Evolutionary conservation across 73 alveolate species (phyloP), one percentile per base, ranked within the genome.

Genomic region (Breviolum minutum): DNA sequence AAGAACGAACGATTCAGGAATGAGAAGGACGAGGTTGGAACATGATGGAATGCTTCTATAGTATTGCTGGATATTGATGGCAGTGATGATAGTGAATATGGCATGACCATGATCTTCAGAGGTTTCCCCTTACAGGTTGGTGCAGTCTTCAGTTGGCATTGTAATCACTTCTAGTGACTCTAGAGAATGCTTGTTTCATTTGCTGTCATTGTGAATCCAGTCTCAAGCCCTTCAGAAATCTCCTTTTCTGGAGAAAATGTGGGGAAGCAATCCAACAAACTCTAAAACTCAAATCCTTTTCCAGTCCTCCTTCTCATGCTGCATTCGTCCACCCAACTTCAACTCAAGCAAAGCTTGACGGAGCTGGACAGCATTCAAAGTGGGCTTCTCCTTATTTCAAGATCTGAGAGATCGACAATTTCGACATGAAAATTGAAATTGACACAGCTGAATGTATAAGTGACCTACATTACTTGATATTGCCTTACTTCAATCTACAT

Each of bases 271-370:
- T 13, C 12, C 12, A 48, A 74, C 84, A 74, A 40, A 6, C 7
- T 24, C 27, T 69, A 19, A 24, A 16, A 69, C 26, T 24, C 19
- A 69, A 24, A 69, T 69, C 29, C 29, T 14, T 74, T 60, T 11
- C 68, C 63, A 24, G 64, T 29, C 96, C 96, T 89, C 96, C 96
- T 89, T 89, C 96, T 89, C 96, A 27, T 89, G 96, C 61, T 8
- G 20, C 69, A 69, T 74, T 20, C 96, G 96, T 13, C 96, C 96
- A 30, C 62, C 71, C 96, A 89, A 62, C 32, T 77, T 77, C 24
- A 89, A 61, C 79, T 89, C 96, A 9, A 71, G 27, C 71, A 89
- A 69, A 19, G 96, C 96, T 89, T 89, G 96, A 16, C 96, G 96
- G 48, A 89, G 96, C 96, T 89, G 96, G 22, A n/a, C 8, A 6